Base-by-base conservation (phyloP, 2,329 filamentous ascomycete species). In the Raffaelea ambrosiae region DNA sequence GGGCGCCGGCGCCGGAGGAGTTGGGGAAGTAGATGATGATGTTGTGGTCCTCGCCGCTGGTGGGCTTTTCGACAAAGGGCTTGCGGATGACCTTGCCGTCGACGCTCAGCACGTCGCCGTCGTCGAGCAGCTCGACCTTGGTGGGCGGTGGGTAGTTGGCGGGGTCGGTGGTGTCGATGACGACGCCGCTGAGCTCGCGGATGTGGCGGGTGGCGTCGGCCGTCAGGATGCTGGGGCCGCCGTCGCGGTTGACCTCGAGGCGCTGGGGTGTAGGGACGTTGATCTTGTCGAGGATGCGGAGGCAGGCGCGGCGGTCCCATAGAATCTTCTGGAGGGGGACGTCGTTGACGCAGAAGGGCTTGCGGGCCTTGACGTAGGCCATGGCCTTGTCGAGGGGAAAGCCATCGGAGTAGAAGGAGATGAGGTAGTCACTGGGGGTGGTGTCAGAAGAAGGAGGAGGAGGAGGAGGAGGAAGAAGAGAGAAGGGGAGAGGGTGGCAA, bases 11-110 rank as follows among this genome's bases (percentile, higher is more conserved):
- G 4, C 90, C 89, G 43, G 86, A 79, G 39, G 87, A 85, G 53
- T 83, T 86, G 20, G 91, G 88, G 60, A 94, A 97, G 68, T 97
- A 98, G 48, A 98, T 96, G 66, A 95, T 86, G 58, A 98, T 95
- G 63, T 98, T 98, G 69, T 98, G 93, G 60, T 98, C 91, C 66
- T 98, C 93, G 31, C 93, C 93, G 60, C 88, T 96, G n/a, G 89
- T 90, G 0, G 93, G 93, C 64, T 98, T 98, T 63, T 98, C 93
- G 35, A 98, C 93, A 61, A 98, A 98, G 0, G 93, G 93, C 62
- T 98, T 98, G 57, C 77, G 84, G 41, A 98, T 75, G 4, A 82
- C 65, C 38, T 78, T 74, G 11, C 91, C 93, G 61, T 98, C 91
- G 10, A 98, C 91, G 39, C 84, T 81, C 47, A 98, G 74, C 4